Evolutionary conservation across 306 rosid species (phyloP), one percentile per base, ranked within the genome.

Genomic region (Dalbergia cochinchinensis): DNA sequence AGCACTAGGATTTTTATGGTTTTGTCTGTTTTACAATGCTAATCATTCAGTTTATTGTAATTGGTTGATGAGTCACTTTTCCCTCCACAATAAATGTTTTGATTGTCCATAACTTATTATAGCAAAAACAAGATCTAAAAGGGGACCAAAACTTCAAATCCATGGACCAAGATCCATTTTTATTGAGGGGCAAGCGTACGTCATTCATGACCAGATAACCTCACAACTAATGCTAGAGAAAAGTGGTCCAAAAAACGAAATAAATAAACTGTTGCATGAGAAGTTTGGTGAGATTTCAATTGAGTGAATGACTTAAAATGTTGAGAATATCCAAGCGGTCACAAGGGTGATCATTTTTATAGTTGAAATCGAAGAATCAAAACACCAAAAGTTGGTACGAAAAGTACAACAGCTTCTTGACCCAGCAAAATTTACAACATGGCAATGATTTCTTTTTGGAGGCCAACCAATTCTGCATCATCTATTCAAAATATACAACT

Each of bases 341-440:
- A 37, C 41, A 37, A 37, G 41, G 13, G 13, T 69, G 44, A 20
- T 7, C 61, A 48, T 57, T 69, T 18, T 76, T 50, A 44, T 76
- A 67, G 78, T 69, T 71, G 78, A 65, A 77, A 55, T 8, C 11
- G 4, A 78, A 65, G 55, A 39, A 69, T 35, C 34, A 15, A 14
- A 67, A 37, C 72, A 47, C 35, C 78, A 73, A 16, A 79, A 42
- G 78, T 64, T 65, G 82, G 74, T 48, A 70, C 44, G 64, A 53
- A 41, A 14, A 64, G 39, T 59, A 33, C 73, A 58, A 80, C 77
- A 57, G n/a, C 73, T 78, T 65, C 69, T 84, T 78, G 84, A 82
- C 84, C 72, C 34, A 51, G 51, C 60, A 63, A 77, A 73, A 78
- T 34, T 81, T 33, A 69, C 66, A 34, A 53, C 47, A 76, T 10